Conservation (phyloP, 768 basidiomycete species). For the Phanerochaete carnosa region DNA sequence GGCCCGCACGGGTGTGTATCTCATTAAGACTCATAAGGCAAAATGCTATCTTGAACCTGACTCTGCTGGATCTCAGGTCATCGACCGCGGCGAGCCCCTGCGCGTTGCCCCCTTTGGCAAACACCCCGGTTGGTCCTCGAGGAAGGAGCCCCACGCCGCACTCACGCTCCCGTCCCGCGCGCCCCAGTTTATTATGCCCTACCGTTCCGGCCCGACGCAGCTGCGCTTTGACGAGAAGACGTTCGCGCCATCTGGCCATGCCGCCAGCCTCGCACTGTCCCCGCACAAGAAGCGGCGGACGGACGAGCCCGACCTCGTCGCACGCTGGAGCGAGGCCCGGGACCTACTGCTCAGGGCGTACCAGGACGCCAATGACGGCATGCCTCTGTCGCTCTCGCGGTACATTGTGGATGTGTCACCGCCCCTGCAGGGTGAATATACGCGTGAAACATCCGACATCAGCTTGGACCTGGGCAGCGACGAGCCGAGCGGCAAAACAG, state of each 20-base stretch:
- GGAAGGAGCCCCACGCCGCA: not conserved
- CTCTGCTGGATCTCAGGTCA: conserved; percentile 12
- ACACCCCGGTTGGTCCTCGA: conserved; percentile 10
- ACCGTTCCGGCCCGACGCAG: not conserved
- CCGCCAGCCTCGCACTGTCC: conserved; percentile 26
- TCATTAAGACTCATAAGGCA: conserved; percentile 20
- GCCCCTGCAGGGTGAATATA: not conserved
- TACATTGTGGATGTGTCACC: conserved; percentile 12
- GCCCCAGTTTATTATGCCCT: conserved; percentile 38
- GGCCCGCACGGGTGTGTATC: conserved; percentile 61
- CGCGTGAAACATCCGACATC: not conserved
- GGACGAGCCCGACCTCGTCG: conserved; percentile 25
- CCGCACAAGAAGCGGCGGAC: conserved; percentile 45
- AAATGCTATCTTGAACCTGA: conserved; percentile 8
- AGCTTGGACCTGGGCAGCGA: conserved; percentile 4
- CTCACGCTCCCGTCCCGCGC: conserved; percentile 32
- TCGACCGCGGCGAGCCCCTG: conserved; percentile 24
- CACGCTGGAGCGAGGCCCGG: conserved; percentile 48
- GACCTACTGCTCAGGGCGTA: conserved; percentile 41
- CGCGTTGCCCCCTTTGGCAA: conserved; percentile 29
- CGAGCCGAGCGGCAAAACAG: conserved; percentile 8
- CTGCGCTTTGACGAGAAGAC: conserved; percentile 41
- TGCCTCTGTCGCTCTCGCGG: conserved; percentile 37
- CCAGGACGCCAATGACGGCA: conserved; percentile 43
- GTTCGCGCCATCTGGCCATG: conserved; percentile 19